Evolutionary conservation across 495 filamentous ascomycete genomes (phyloP).

Genomic region (Parmelia sp.): DNA sequence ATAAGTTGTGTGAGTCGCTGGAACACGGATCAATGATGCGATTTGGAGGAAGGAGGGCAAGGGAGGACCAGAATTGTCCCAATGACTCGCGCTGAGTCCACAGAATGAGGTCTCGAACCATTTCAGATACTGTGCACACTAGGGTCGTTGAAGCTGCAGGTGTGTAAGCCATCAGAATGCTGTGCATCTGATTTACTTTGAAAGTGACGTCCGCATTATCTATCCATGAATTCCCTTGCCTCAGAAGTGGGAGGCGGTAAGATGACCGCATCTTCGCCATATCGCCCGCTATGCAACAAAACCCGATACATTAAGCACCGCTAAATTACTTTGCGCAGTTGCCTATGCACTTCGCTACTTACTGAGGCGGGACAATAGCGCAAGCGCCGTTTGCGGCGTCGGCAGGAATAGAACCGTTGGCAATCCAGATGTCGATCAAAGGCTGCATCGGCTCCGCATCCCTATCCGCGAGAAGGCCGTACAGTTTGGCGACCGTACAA

Average conservation of each 20-base stretch:
- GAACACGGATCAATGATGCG: too few relatives aligned
- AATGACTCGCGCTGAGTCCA: too few relatives aligned
- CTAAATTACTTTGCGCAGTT: slow-evolving; percentile 1
- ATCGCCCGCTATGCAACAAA: slow-evolving; percentile 15
- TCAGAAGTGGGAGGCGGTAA: neutral
- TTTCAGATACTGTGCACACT: too few relatives aligned
- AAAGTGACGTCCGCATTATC: neutral
- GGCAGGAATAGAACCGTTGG: slow-evolving; percentile 72
- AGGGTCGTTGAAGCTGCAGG: too few relatives aligned
- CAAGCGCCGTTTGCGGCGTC: slow-evolving; percentile 47
- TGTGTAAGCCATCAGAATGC: too few relatives aligned
- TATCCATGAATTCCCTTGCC: neutral
- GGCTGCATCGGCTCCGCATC: slow-evolving; percentile 93
- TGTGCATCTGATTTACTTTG: neutral
- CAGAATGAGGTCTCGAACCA: too few relatives aligned
- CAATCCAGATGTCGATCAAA: slow-evolving; percentile 81
- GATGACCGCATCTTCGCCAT: neutral
- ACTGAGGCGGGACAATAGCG: slow-evolving; percentile 40
- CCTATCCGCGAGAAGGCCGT: slow-evolving; percentile 71
- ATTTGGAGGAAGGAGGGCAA: too few relatives aligned
- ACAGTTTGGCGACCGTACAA: slow-evolving; percentile 76
- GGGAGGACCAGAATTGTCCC: too few relatives aligned
- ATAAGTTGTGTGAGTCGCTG: too few relatives aligned
- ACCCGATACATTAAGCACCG: neutral
- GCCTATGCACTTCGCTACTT: slow-evolving; percentile 15